Evolutionary conservation across 1,284 basidiomycete species (phyloP), one percentile per base, ranked within the genome.

Genomic region (Sporisorium reilianum): DNA sequence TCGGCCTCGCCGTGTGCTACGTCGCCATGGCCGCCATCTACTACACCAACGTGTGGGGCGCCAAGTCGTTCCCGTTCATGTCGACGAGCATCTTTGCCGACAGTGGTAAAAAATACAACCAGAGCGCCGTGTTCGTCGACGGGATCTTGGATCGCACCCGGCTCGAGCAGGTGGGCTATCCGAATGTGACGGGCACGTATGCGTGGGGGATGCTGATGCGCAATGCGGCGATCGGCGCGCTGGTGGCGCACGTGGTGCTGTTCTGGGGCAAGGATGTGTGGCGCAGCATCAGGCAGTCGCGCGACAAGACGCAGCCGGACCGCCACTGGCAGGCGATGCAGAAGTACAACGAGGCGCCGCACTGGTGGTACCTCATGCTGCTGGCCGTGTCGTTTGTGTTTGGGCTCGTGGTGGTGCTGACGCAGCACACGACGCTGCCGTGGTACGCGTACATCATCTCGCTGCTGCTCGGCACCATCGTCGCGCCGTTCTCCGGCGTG

Each of bases 221-320:
- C 6, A 81, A 72, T 42, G 45, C 68, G 1, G 81, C 82, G 1
- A 76, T 84, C 26, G 90, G 90, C 18, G 90, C 88, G 14, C 84
- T 91, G 18, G 87, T 91, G 60, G 87, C 89, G 0, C 90, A 91
- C 79, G 78, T 85, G 7, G 82, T 68, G 22, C 89, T 89, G 89
- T 91, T 83, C 64, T 85, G 78, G 71, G 72, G 84, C 11, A 64
- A 59, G 32, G 79, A 83, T 42, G 51, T 71, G 0, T 12, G 36
- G 2, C 38, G n/a, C 23, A 88, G 89, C 0, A 87, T 90, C 83
- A 88, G 87, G 70, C 86, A 88, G 50, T 86, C 87, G 1, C 85
- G 86, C 20, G 75, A 77, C 12, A 87, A 86, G 63, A 86, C 86
- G 5, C 88, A 88, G 70, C 87, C 88, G 0, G 90, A 91, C 79